Evolutionary conservation across 1,284 basidiomycete species (phyloP), one percentile per base, ranked within the genome.

Genomic region (Phellopilus nigrolimitatus): DNA sequence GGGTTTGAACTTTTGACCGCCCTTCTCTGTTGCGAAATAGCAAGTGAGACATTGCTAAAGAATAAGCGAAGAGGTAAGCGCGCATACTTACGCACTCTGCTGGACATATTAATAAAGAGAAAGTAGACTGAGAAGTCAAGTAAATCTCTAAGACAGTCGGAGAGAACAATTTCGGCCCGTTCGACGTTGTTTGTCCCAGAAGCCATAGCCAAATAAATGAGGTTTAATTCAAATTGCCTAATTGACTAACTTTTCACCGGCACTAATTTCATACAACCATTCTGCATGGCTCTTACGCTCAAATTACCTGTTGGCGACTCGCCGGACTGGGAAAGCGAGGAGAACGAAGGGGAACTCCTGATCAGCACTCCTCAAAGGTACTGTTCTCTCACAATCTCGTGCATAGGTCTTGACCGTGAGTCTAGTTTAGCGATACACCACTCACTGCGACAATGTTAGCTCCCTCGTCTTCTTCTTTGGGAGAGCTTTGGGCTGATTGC

Each of bases 71-170:
- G 3, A 46, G 19, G 3, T 4, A 47, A 21, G 41, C 12, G 24
- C n/a, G 13, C 27, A 13, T 17, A 78, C 85, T 76, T 62, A 88
- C 86, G 85, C 65, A 88, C 85, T 64, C 86, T 79, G 56, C 79
- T 84, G 37, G 81, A 84, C 86, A 88, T 88, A n/a, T n/a, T n/a
- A n/a, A n/a, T 33, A 49, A 41, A 25, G 10, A 43, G 27, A 24
- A 12, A 13, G 21, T 12, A 22, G 10, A 15, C 6, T 43, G 9
- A 25, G 25, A 42, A 22, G 40, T 4, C 15, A 22, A 10, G 27
- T 4, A 10, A 10, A 19, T 6, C n/a, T n/a, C 41, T 25, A 22
- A n/a, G 3, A 25, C 19, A 24, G 15, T 43, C 37, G 17, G 37
- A n/a, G n/a, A n/a, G n/a, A n/a, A n/a, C n/a, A n/a, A n/a, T n/a